phyloP scores from a whole-genome alignment of 2,329 filamentous ascomycete species.

The Fusarium vanettenii region DNA sequence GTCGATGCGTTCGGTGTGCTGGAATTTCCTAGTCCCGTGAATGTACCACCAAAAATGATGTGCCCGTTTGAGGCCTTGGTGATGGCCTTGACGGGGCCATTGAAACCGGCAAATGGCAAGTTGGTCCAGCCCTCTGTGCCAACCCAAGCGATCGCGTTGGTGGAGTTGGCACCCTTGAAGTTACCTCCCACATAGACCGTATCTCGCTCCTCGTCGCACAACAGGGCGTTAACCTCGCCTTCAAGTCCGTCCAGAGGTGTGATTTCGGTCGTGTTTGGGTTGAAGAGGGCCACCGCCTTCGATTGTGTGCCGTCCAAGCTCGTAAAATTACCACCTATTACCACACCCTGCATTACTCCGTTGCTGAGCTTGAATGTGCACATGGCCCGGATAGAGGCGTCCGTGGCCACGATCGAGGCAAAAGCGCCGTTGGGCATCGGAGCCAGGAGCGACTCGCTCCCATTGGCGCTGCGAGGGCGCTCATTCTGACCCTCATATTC shows the following conservation, averaged over 20 bases:
- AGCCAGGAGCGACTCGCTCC: conserved; percentile 82
- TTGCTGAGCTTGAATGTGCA: conserved; percentile 79
- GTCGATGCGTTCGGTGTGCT: conserved; percentile 75
- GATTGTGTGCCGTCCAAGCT: conserved; percentile 83
- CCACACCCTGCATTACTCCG: conserved; percentile 76
- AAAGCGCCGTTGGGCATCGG: conserved; percentile 89
- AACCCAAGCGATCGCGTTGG: conserved; percentile 89
- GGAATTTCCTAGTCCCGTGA: conserved; percentile 87
- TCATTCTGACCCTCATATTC: conserved; percentile 85
- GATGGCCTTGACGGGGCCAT: conserved; percentile 90
- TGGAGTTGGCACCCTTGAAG: conserved; percentile 83
- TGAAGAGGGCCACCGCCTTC: conserved; percentile 82
- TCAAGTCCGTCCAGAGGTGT: conserved; percentile 82
- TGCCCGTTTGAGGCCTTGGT: conserved; percentile 82
- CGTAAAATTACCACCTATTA: conserved; percentile 96
- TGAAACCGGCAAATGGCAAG: conserved; percentile 92
- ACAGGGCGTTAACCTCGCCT: conserved; percentile 83
- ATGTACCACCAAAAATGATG: conserved; percentile 91
- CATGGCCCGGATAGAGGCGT: conserved; percentile 89
- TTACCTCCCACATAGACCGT: conserved; percentile 93
- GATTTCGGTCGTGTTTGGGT: conserved; percentile 76
- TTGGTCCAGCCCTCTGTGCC: conserved; percentile 77
- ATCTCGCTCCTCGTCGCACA: conserved; percentile 81
- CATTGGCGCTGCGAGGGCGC: conserved; percentile 74
- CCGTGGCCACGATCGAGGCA: conserved; percentile 77